Evolutionary conservation across 345 rosid genomes (phyloP), one percentile per base, ranked within the genome.

Genomic region (Sonneratia caseolaris): DNA sequence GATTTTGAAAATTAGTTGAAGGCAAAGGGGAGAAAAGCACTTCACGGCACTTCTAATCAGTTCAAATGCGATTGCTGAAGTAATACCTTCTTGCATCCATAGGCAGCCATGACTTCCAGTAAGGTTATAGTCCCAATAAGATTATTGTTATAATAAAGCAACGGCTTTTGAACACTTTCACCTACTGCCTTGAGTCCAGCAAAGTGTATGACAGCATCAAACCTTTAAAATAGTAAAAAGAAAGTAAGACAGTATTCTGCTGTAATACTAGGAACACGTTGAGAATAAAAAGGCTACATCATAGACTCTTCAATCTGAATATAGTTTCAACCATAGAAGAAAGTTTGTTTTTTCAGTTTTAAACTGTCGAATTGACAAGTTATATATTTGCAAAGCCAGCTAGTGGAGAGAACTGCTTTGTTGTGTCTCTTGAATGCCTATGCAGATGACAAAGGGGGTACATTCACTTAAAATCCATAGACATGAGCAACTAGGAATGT

Each of bases 161-260:
- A 76, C 9, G 98, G 99, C 66, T 92, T 90, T 66, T 80, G 80
- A 71, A 92, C 94, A 76, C 99, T 95, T 82, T 95, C 98, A 56
- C 98, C 99, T 0, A 92, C 99, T 16, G 99, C 98, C 84, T 95
- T 95, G 73, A 95, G 79, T 79, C 99, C 99, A 83, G 99, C 99
- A 85, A 95, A 95, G 75, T 95, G 99, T 72, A 95, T 90, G 51
- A 92, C 99, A 75, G 94, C 96, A 85, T 92, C 96, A 79, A 95
- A 92, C 85, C 99, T 95, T 76, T 65, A 76, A 35, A 21, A 38
- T 27, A 66, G 38, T 16, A 64, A 57, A 43, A 69, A 40, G 38
- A 19, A 55, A 49, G 56, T 68, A 42, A 42, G 70, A 21, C 36
- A 32, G 55, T 40, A 2, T 1, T 22, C 49, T 37, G 48, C 24